Evolutionary conservation across 73 alveolate species (phyloP).

Genomic region (Uronychia setigera): DNA sequence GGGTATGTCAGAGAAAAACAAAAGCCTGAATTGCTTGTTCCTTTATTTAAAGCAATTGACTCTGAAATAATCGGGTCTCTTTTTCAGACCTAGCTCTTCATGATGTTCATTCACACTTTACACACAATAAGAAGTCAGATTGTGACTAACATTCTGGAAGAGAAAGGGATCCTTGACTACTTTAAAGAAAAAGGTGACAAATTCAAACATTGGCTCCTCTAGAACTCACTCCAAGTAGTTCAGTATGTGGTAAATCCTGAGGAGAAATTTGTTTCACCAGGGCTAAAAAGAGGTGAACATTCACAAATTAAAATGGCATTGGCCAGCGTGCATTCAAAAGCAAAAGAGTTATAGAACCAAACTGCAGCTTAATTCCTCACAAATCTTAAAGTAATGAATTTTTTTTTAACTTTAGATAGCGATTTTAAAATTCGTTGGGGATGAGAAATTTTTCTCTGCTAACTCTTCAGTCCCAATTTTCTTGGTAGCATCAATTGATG

Average conservation of each 20-base stretch:
- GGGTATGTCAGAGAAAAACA: background rate
- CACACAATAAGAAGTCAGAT: background rate
- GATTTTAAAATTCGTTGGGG: background rate
- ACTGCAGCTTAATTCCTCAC: background rate
- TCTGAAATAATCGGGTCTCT: background rate
- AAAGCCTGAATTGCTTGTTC: background rate
- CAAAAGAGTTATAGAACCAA: background rate
- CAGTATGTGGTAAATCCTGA: background rate
- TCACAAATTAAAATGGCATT: background rate
- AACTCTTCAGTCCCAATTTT: background rate
- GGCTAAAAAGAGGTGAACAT: background rate
- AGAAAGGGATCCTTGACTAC: background rate
- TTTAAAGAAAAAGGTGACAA: background rate
- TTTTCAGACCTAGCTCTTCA: background rate
- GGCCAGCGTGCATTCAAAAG: background rate
- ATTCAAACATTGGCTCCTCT: background rate
- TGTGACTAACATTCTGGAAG: background rate
- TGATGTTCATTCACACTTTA: background rate
- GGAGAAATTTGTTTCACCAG: background rate
- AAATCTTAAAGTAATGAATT: too few relatives aligned
- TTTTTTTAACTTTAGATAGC: too few relatives aligned
- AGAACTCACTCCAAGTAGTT: background rate
- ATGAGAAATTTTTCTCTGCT: background rate
- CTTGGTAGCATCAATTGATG: background rate
- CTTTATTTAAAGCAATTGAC: background rate